phyloP scores from a whole-genome alignment of 2,329 filamentous ascomycete genomes.

The Aspergillus caelatus region DNA sequence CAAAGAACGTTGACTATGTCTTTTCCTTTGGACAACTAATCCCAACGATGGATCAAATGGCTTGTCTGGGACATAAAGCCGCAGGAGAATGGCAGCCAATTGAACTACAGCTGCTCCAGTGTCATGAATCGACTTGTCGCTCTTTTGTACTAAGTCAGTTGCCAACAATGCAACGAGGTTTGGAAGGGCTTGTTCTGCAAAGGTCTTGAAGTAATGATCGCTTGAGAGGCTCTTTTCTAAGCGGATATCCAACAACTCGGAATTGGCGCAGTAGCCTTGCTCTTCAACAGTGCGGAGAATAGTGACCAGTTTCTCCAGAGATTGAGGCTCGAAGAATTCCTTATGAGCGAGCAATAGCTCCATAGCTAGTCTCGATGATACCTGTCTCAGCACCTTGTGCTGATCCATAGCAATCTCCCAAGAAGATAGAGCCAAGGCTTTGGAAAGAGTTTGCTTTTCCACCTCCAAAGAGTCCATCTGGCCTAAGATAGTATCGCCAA shows the following conservation, averaged over 20 bases:
- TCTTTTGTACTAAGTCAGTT: conserved; percentile 8
- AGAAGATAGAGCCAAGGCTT: conserved; percentile 56
- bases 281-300: conserved; percentile 29
- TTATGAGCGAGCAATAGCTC: conserved; percentile 40
- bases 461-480: conserved; percentile 66
- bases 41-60: conserved; percentile 77
- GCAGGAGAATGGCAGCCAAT: conserved; percentile 73
- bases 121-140: conserved; percentile 31
- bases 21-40: conserved; percentile 64
- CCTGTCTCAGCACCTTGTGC: conserved; percentile 50
- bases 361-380: conserved; percentile 45
- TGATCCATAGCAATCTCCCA: conserved; percentile 56
- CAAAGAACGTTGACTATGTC: conserved; percentile 59
- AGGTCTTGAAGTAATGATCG: conserved; percentile 40
- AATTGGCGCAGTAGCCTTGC: conserved; percentile 20
- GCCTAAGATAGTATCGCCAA: conserved; percentile 59
- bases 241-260: conserved; percentile 16
- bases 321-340: conserved; percentile 36
- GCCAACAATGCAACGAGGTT: conserved; percentile 30
- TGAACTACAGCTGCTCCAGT: conserved; percentile 71
- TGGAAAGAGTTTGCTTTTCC: conserved; percentile 65
- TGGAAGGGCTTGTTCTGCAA: conserved; percentile 34
- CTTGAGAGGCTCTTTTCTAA: conserved; percentile 25
- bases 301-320: conserved; percentile 26
- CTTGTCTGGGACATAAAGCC: conserved; percentile 82